Base-by-base conservation (phyloP, 2,329 filamentous ascomycete genomes). In the Aspergillus caelatus region DNA sequence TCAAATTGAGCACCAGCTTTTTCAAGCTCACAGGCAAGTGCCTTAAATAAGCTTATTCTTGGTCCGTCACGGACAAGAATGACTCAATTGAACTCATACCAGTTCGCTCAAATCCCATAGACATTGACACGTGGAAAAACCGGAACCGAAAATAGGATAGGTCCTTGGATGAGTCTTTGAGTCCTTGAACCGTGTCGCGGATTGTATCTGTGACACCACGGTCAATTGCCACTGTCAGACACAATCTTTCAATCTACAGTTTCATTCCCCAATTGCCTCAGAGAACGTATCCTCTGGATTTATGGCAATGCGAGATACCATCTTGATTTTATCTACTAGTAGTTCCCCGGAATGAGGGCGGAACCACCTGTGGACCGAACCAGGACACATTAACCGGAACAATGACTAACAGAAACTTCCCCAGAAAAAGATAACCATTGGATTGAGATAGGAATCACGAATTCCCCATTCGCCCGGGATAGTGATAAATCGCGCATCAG, bases 371-470 rank as follows among this genome's bases (percentile, higher is more conserved):
- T 41, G 19, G 39, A n/a, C 19, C 39, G 19, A 41, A 41, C 39
- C 7, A n/a, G 39, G 9, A 41, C 30, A 11, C 30, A 50, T 21
- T 39, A 32, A 12, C 46, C 32, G 46, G 53, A 59, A 12, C 46
- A 34, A 39, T 59, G 57, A 59, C 57, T 59, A 59, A 59, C 36
- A 28, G 46, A 50, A 59, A 59, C 23, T 59, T 52, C 57, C 46
- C 46, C 57, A 23, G 46, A 53, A 21, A 41, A 23, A n/a, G 10
- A 14, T n/a, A 14, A 53, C 19, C 16, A n/a, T 19, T 36, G 14
- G 16, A 41, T n/a, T 19, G 36, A 41, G 8, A n/a, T 41, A 8
- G 21, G 4, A 30, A 36, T 36, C 28, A 54, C 30, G 28, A 30
- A 32, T n/a, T n/a, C 14, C n/a, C 45, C 21, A 43, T 58, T 36